Conservation (phyloP, 169 alveolate species). For the Eimeria necatrix region DNA sequence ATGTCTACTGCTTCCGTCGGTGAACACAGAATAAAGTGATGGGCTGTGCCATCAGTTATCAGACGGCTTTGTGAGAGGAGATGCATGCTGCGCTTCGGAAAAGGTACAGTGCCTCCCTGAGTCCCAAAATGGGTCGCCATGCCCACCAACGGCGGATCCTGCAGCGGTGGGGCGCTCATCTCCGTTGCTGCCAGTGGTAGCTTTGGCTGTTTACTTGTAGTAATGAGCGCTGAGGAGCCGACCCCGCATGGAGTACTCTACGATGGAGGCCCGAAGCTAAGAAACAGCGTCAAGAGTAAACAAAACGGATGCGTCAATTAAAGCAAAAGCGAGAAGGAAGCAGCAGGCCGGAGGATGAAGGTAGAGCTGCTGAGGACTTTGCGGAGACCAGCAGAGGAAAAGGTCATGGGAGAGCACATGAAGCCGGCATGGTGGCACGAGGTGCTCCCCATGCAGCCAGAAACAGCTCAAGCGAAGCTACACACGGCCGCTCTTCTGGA, state of each 20-base stretch:
- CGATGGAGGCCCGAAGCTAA: slow-evolving; percentile 30
- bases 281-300: slow-evolving; percentile 20
- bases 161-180: slow-evolving; percentile 73
- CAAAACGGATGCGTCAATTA: background rate
- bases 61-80: slow-evolving; percentile 69
- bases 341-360: background rate
- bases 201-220: slow-evolving; percentile 7
- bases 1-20: slow-evolving; percentile 70
- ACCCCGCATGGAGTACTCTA: slow-evolving; percentile 52
- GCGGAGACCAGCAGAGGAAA: slow-evolving; percentile 27
- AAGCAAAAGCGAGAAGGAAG: slow-evolving; percentile 5
- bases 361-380: background rate
- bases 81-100: slow-evolving; percentile 64
- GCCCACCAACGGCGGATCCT: slow-evolving; percentile 57
- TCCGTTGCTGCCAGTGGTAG: slow-evolving; percentile 10
- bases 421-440: slow-evolving; percentile 50
- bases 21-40: slow-evolving; percentile 67
- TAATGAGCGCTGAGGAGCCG: slow-evolving; percentile 5
- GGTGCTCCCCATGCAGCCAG: slow-evolving; percentile 61
- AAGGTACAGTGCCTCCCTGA: slow-evolving; percentile 55
- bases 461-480: background rate
- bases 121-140: slow-evolving; percentile 17
- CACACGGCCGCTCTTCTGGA: background rate
- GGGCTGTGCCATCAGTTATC: slow-evolving; percentile 65
- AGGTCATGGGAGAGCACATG: slow-evolving; percentile 36